Percentiles rank a stretch among this genome's conserved stretches.
phyloP scores from a whole-genome alignment of 2,329 filamentous ascomycete genomes.

The Neonectria hederae region DNA sequence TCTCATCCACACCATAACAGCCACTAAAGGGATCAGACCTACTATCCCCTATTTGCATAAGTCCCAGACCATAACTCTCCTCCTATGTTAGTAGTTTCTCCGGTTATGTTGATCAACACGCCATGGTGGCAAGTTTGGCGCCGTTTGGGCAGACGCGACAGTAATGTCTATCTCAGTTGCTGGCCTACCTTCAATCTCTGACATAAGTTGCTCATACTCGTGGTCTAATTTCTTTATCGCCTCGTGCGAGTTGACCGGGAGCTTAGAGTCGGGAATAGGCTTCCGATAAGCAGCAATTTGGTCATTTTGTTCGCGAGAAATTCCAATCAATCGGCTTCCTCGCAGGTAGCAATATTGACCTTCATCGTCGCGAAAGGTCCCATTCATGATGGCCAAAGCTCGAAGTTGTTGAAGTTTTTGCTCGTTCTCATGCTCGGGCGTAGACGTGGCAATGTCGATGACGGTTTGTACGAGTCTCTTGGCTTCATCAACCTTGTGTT shows the following conservation, averaged over 20 bases:
- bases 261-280: not conserved
- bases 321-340: not conserved
- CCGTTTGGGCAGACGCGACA: not conserved
- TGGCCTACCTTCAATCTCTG: not conserved
- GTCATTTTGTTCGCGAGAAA: not conserved
- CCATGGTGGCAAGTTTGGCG: not conserved
- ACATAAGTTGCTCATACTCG: not conserved
- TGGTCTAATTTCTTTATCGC: not conserved
- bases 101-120: not conserved
- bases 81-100: not conserved
- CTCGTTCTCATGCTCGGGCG: constrained; percentile 81
- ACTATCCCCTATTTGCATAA: too few relatives aligned
- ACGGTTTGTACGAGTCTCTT: constrained; percentile 75
- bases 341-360: too few relatives aligned
- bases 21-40: too few relatives aligned
- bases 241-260: not conserved
- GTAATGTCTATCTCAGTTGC: not conserved
- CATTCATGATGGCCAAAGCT: constrained; percentile 81
- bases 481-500: constrained; percentile 79
- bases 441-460: constrained; percentile 61
- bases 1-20: too few relatives aligned
- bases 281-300: not conserved
- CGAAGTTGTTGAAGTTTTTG: constrained; percentile 83
- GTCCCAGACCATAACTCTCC: not conserved
- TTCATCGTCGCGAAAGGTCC: constrained; percentile 82